Percentiles rank a stretch among this genome's conserved stretches.
Conservation (phyloP, 2,329 filamentous ascomycete genomes). For the Pseudocercospora fijiensis region DNA sequence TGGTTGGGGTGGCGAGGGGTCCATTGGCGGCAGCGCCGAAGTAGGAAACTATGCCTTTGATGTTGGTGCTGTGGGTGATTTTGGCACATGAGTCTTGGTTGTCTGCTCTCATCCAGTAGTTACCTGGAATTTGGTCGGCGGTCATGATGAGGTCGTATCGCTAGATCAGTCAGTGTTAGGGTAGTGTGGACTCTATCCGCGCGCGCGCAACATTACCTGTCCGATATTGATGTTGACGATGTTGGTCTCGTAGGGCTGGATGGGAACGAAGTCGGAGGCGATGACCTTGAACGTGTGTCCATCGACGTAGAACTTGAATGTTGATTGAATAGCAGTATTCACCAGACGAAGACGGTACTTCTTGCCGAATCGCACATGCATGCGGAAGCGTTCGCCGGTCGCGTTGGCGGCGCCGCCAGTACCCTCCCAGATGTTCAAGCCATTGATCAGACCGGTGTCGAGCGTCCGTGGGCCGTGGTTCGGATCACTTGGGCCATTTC, state of each 20-base stretch:
- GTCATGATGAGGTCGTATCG: conserved; percentile 37
- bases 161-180: conserved; percentile 17
- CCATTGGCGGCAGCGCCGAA: conserved; percentile 22
- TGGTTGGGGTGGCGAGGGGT: conserved; percentile 34
- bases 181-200: neutral
- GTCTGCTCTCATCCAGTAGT: conserved; percentile 40
- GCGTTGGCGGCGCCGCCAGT: conserved; percentile 20
- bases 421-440: conserved; percentile 44
- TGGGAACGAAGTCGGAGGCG: conserved; percentile 41
- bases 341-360: conserved; percentile 36
- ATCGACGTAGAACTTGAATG: conserved; percentile 47
- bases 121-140: conserved; percentile 30
- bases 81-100: conserved; percentile 43
- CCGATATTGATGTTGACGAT: conserved; percentile 42
- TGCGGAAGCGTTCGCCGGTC: conserved; percentile 31
- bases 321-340: conserved; percentile 42
- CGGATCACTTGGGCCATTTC: neutral
- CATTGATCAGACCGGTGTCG: conserved; percentile 48
- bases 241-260: conserved; percentile 41
- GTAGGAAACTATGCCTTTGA: conserved; percentile 42
- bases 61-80: conserved; percentile 37
- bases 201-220: neutral
- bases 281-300: conserved; percentile 44
- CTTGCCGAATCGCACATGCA: conserved; percentile 32
- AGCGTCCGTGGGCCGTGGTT: conserved; percentile 39